These are phyloP conservation scores for Thelonectria discophora DNA, from an alignment of 2,329 filamentous ascomycete species.

Conservation along the genomic window DNA sequence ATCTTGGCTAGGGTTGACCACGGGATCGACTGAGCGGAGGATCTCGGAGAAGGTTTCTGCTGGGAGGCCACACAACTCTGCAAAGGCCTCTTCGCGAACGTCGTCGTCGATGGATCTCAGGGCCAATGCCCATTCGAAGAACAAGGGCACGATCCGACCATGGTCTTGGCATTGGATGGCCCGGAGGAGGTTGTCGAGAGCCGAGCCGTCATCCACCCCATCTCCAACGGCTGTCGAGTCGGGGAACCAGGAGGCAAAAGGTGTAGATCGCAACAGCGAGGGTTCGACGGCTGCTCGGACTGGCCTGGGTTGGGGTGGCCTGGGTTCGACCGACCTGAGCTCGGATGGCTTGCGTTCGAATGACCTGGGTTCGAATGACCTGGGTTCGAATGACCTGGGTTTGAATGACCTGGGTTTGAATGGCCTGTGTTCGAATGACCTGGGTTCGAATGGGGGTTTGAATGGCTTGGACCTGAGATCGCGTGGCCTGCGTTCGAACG, in stretches of 20 bases:
- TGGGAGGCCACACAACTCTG: constrained; percentile 55
- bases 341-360: too few species aligned
- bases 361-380: too few species aligned
- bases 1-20: constrained; percentile 60
- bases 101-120: constrained; percentile 34
- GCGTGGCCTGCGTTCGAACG: too few species aligned
- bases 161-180: constrained; percentile 46
- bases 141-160: constrained; percentile 34
- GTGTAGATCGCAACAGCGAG: constrained; percentile 8
- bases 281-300: not conserved
- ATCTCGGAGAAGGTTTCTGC: constrained; percentile 69
- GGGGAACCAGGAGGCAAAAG: constrained; percentile 9
- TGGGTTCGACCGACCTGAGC: too few species aligned
- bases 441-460: too few species aligned
- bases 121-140: constrained; percentile 42
- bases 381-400: too few species aligned
- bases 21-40: constrained; percentile 68
- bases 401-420: too few species aligned
- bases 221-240: constrained; percentile 4
- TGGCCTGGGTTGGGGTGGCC: too few species aligned
- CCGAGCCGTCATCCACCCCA: constrained; percentile 1
- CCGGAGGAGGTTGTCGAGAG: constrained; percentile 42
- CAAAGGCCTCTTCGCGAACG: constrained; percentile 37
- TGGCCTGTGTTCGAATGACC: too few species aligned
- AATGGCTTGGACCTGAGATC: too few species aligned